A percentile compares a stretch with the other conserved stretches of the same genome.
Conservation (phyloP, 164 flowering plant genomes). For the Vitis rotundifolia region DNA sequence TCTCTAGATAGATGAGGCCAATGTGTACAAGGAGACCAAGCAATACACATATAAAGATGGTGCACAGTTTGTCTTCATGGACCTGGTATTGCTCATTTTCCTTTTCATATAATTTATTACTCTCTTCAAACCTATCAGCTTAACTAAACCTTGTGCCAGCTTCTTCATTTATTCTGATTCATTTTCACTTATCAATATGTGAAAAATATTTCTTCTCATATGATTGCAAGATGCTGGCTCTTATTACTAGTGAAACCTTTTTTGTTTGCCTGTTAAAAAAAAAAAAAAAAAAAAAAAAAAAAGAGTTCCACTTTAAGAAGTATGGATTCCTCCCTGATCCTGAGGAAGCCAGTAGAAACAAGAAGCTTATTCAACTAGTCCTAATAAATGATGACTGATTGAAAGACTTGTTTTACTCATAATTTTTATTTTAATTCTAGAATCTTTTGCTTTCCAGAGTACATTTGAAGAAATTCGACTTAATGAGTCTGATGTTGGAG, state of each 20-base stretch:
- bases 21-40: slow-evolving; percentile 83
- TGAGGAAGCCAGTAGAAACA: neutral
- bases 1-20: slow-evolving; percentile 66
- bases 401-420: neutral
- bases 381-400: neutral
- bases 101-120: slow-evolving; percentile 1
- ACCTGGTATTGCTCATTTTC: slow-evolving; percentile 52
- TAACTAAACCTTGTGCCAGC: no score
- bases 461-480: slow-evolving; percentile 86
- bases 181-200: neutral
- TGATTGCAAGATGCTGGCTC: no score
- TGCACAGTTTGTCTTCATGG: slow-evolving; percentile 88
- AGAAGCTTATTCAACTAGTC: neutral
- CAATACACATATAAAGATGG: slow-evolving; percentile 95
- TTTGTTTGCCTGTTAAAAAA: no score
- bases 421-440: neutral
- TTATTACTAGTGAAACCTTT: no score
- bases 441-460: slow-evolving; percentile 32
- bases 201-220: no score
- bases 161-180: no score
- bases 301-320: no score
- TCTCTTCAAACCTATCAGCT: neutral
- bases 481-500: slow-evolving; percentile 69
- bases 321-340: neutral
- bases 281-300: no score